Conservation (phyloP, 2,329 filamentous ascomycete genomes). For the Ophiostoma sp. region DNA sequence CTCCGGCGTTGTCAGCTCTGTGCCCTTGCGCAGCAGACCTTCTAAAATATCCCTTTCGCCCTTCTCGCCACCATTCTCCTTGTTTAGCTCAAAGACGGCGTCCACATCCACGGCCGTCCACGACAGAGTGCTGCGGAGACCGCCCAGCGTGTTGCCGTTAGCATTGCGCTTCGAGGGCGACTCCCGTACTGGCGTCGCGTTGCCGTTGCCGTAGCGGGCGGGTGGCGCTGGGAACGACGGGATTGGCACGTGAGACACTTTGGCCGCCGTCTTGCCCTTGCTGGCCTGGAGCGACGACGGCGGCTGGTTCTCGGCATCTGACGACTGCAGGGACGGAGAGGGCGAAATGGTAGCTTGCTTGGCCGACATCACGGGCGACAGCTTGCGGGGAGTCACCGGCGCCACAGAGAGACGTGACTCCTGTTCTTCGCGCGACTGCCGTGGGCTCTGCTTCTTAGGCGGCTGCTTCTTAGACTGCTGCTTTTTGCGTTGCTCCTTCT, state of each 20-base stretch:
- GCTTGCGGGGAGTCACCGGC: conserved; percentile 41
- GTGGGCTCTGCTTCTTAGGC: background rate
- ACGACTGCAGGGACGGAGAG: conserved; percentile 67
- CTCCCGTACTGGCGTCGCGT: conserved; percentile 13
- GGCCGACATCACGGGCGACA: conserved; percentile 44
- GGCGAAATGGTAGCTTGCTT: conserved; percentile 54
- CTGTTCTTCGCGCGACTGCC: background rate
- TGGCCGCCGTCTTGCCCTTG: conserved; percentile 43
- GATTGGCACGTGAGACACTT: conserved; percentile 31
- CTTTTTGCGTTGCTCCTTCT: conserved; percentile 14
- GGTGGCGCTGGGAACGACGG: conserved; percentile 32
- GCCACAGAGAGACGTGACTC: conserved; percentile 15
- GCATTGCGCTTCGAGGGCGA: conserved; percentile 57
- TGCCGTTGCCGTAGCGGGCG: conserved; percentile 21
- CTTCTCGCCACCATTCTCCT: conserved; percentile 29
- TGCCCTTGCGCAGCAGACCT: conserved; percentile 49
- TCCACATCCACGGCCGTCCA: conserved; percentile 79
- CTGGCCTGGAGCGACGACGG: conserved; percentile 59
- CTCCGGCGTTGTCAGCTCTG: conserved; percentile 66
- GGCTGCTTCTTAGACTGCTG: conserved; percentile 14
- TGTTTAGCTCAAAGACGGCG: conserved; percentile 50
- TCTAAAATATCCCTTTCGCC: conserved; percentile 34
- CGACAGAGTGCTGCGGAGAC: conserved; percentile 52
- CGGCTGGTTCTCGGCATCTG: conserved; percentile 73
- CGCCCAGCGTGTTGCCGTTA: conserved; percentile 39